A percentile compares a stretch with the other conserved stretches of the same genome.
phyloP scores from a whole-genome alignment of 495 filamentous ascomycete species.

The Neurospora sp. region DNA sequence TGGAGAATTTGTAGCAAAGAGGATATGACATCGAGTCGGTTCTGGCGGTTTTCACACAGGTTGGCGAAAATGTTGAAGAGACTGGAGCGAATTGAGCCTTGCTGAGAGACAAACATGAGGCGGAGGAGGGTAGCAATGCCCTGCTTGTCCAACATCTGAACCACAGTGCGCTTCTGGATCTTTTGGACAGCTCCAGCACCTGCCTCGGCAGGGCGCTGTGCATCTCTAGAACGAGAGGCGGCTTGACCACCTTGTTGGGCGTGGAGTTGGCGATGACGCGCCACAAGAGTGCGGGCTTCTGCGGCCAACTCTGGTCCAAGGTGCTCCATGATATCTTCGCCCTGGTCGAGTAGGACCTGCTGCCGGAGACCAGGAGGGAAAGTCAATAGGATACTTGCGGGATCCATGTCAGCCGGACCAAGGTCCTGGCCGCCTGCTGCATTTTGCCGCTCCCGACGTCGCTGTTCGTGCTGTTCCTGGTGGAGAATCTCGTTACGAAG shows the following conservation, averaged over 20 bases:
- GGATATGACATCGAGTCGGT: slow-evolving; percentile 88
- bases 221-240: slow-evolving; percentile 18
- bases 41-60: slow-evolving; percentile 88
- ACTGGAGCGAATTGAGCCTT: slow-evolving; percentile 63
- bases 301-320: slow-evolving; percentile 75
- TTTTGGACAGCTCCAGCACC: slow-evolving; percentile 36
- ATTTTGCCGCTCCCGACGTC: slow-evolving; percentile 63
- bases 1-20: slow-evolving; percentile 90
- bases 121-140: slow-evolving; percentile 89
- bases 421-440: slow-evolving; percentile 41
- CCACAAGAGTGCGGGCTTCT: slow-evolving; percentile 61
- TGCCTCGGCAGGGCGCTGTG: slow-evolving; percentile 16
- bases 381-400: slow-evolving; percentile 84
- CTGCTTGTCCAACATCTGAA: slow-evolving; percentile 94
- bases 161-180: slow-evolving; percentile 62
- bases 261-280: slow-evolving; percentile 13
- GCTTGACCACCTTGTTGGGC: neutral
- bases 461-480: slow-evolving; percentile 80
- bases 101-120: slow-evolving; percentile 92
- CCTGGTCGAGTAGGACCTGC: slow-evolving; percentile 80
- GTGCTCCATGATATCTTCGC: slow-evolving; percentile 78
- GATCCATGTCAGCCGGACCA: slow-evolving; percentile 76
- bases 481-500: slow-evolving; percentile 83
- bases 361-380: slow-evolving; percentile 78
- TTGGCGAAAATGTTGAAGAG: slow-evolving; percentile 79